Conservation (phyloP, 1,284 basidiomycete species). For the Gymnopus androsaceus region DNA sequence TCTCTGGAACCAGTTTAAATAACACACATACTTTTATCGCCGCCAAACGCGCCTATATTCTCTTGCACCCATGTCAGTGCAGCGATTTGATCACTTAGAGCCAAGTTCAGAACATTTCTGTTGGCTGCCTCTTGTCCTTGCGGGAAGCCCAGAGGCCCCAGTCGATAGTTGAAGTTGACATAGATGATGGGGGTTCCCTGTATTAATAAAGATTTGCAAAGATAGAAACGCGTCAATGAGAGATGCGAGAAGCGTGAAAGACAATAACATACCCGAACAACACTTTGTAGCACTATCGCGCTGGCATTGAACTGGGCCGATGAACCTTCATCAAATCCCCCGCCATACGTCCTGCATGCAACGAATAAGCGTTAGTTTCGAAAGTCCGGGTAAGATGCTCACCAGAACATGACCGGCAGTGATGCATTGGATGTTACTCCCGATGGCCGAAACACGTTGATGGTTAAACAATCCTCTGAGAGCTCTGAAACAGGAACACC, state of each 20-base stretch:
- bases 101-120: constrained; percentile 35
- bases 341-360: constrained; percentile 35
- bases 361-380: constrained; percentile 33
- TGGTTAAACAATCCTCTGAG: constrained; percentile 50
- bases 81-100: constrained; percentile 33
- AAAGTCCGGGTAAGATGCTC: constrained; percentile 26
- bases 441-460: constrained; percentile 48
- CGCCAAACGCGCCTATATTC: constrained; percentile 41
- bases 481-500: constrained; percentile 20
- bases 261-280: constrained; percentile 38
- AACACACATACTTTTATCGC: constrained; percentile 29
- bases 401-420: constrained; percentile 42
- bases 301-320: constrained; percentile 42
- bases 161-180: constrained; percentile 51
- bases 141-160: constrained; percentile 41
- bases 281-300: constrained; percentile 45
- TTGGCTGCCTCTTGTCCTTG: constrained; percentile 35
- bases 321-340: constrained; percentile 37
- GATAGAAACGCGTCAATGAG: too few relatives aligned
- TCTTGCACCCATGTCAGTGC: constrained; percentile 39
- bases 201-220: too few relatives aligned
- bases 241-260: background rate
- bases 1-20: background rate
- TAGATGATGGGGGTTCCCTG: constrained; percentile 56
- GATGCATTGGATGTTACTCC: constrained; percentile 25